Conservation (phyloP, 192 early-diverging fungal genomes). For the Podila verticillata region DNA sequence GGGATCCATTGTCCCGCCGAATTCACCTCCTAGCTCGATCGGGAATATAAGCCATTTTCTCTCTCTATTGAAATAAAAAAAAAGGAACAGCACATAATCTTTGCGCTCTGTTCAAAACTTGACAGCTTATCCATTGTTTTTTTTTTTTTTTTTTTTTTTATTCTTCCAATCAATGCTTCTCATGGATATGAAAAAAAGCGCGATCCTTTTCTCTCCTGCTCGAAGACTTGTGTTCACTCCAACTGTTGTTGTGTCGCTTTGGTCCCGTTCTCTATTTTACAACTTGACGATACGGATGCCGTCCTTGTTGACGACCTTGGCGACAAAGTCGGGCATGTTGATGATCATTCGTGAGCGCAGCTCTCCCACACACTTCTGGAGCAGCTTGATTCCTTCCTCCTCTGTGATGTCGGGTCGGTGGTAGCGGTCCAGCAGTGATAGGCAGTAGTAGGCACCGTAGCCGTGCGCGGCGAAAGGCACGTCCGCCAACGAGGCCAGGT, state of each 20-base stretch:
- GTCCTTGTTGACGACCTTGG: conserved; percentile 89
- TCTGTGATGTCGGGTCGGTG: conserved; percentile 82
- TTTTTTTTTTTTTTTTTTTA: too few species aligned
- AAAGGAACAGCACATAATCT: too few species aligned
- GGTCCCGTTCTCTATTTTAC: conserved; percentile 12
- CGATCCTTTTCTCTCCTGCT: not conserved
- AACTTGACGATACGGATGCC: conserved; percentile 77
- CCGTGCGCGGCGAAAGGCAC: conserved; percentile 92
- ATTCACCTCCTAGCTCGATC: too few species aligned
- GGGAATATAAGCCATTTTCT: too few species aligned
- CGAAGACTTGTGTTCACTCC: not conserved
- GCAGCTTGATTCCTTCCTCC: conserved; percentile 85
- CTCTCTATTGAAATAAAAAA: too few species aligned
- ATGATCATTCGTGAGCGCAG: conserved; percentile 86
- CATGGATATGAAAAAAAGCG: not conserved
- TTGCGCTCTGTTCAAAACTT: too few species aligned
- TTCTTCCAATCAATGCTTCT: too few species aligned
- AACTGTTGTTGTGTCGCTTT: not conserved
- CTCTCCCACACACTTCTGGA: conserved; percentile 86
- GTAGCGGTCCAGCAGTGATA: conserved; percentile 93
- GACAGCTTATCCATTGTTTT: too few species aligned
- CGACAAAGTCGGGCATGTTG: conserved; percentile 82
- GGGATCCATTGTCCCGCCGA: too few species aligned
- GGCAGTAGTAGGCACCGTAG: conserved; percentile 90
- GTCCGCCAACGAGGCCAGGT: conserved; percentile 80